Evolutionary conservation across 2,329 filamentous ascomycete species (phyloP).

Genomic region (Sporothrix curviconia): DNA sequence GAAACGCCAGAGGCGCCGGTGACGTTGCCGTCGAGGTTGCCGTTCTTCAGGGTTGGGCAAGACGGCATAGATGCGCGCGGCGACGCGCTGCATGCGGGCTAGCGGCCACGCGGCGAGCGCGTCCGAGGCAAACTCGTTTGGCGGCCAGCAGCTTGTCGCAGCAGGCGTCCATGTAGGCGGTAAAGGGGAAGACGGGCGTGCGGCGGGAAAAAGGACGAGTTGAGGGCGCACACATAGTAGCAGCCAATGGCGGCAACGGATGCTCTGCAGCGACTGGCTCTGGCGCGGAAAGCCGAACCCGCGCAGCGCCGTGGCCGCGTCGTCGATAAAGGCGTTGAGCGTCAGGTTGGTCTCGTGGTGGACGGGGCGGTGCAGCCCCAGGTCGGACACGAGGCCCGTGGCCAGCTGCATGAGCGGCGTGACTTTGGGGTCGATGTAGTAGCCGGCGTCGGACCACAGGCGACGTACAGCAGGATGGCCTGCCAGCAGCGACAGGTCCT

Average conservation of each 20-base stretch:
- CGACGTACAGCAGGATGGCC: constrained; percentile 31
- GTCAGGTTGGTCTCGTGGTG: constrained; percentile 18
- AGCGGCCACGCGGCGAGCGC: constrained; percentile 27
- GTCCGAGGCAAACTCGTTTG: constrained; percentile 29
- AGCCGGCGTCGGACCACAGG: constrained; percentile 36
- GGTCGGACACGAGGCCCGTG: constrained; percentile 32
- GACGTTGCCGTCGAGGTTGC: too few species aligned
- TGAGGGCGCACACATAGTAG: constrained; percentile 34
- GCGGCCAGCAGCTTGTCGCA: constrained; percentile 26
- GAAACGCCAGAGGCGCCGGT: too few species aligned
- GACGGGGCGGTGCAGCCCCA: constrained; percentile 30
- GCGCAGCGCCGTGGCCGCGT: constrained; percentile 25
- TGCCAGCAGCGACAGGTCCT: constrained; percentile 32
- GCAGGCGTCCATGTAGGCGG: constrained; percentile 29
- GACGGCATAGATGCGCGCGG: constrained; percentile 25
- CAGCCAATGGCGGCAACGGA: constrained; percentile 35
- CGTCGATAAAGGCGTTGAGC: constrained; percentile 27
- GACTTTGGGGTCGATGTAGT: constrained; percentile 31
- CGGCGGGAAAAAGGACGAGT: constrained; percentile 29
- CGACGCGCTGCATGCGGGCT: constrained; percentile 30
- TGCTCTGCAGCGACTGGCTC: constrained; percentile 30
- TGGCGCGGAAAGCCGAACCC: constrained; percentile 13
- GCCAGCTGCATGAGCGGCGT: constrained; percentile 36
- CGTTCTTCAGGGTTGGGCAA: constrained; percentile 23
- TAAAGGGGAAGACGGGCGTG: constrained; percentile 28